Base-by-base conservation (phyloP, 2,329 filamentous ascomycete genomes). In the Xylariaceae sp. region DNA sequence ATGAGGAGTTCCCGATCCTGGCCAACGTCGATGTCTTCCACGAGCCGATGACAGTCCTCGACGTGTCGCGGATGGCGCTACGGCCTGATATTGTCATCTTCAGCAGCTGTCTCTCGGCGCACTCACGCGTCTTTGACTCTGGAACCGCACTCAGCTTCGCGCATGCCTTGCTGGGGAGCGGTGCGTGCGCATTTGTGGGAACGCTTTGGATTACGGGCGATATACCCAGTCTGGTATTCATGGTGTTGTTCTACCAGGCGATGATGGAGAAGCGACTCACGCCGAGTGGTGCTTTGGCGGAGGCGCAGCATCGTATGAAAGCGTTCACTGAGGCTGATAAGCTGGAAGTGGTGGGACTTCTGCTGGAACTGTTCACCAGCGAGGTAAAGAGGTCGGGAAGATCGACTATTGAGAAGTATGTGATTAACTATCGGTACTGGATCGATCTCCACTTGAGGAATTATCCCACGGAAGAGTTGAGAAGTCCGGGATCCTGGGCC, bases 81-180 rank as follows among this genome's bases (percentile, higher is more conserved):
- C 34, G 37, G 6, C 40, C 44, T 11, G 40, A 33, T 4, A 36
- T 46, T 13, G 44, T 46, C 19, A 40, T 46, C 29, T 46, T 46
- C 34, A 46, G 41, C 30, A 43, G 41, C 34, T 46, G 44, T 7
- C 41, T 46, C 9, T 46, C 41, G 6, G 44, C 44, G 28, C 43
- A 43, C 26, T 44, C 44, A 2, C 38, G 44, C 4, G 44, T 44
- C 12, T 44, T 44, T 19, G 38, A 44, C 28, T 47, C 41, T 2
- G 44, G 44, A 13, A 47, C 41, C 4, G 44, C 38, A 7, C 44
- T 44, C 3, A 47, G 44, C 41, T 47, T 44, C 22, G 44, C 44
- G 22, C 44, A 47, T 13, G 44, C 41, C 9, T 22, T 47, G 13
- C 35, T 46, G 3, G 43, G 43, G 2, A 37, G 40, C 19, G 40